Percentiles rank a stretch among this genome's conserved stretches.
These are phyloP conservation scores for Golovinomyces cichoracearum DNA, from an alignment of 2,329 filamentous ascomycete species.

Conservation along the genomic window DNA sequence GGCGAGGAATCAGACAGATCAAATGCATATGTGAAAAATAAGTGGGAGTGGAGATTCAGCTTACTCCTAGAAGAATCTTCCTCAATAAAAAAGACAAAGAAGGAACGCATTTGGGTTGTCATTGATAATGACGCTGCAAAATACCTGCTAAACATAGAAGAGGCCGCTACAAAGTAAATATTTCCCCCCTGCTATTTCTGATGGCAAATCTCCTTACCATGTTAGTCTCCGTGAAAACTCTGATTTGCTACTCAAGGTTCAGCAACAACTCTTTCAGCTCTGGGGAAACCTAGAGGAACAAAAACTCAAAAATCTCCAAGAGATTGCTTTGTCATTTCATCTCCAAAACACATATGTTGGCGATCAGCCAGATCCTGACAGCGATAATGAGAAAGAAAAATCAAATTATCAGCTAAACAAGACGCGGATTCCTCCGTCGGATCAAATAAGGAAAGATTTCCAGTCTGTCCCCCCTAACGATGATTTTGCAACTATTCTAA, in stretches of 20 bases:
- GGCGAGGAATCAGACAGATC: constrained; percentile 13
- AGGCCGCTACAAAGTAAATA: constrained; percentile 26
- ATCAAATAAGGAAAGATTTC: no score
- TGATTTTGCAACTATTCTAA: neutral
- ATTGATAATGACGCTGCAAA: constrained; percentile 35
- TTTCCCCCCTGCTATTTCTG: neutral
- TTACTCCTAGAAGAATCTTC: constrained; percentile 48
- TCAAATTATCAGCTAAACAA: neutral
- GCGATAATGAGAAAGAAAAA: constrained; percentile 8
- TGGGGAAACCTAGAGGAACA: constrained; percentile 70
- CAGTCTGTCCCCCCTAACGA: no score
- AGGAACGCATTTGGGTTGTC: constrained; percentile 34
- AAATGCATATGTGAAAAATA: constrained; percentile 8
- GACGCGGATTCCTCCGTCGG: no score
- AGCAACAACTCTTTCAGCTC: constrained; percentile 46
- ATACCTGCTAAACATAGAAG: constrained; percentile 24
- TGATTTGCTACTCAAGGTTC: constrained; percentile 25
- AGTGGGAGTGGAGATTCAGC: constrained; percentile 67
- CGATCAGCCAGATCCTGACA: constrained; percentile 10
- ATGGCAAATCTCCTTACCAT: constrained; percentile 3
- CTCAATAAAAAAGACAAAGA: constrained; percentile 15
- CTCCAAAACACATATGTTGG: constrained; percentile 4
- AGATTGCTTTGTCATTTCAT: neutral
- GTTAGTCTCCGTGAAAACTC: constrained; percentile 29
- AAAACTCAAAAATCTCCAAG: constrained; percentile 20